A percentile compares a stretch with the other conserved stretches of the same genome.
Conservation (phyloP, 202 grass and related monocot species). For the Cymbopogon flexuosus region DNA sequence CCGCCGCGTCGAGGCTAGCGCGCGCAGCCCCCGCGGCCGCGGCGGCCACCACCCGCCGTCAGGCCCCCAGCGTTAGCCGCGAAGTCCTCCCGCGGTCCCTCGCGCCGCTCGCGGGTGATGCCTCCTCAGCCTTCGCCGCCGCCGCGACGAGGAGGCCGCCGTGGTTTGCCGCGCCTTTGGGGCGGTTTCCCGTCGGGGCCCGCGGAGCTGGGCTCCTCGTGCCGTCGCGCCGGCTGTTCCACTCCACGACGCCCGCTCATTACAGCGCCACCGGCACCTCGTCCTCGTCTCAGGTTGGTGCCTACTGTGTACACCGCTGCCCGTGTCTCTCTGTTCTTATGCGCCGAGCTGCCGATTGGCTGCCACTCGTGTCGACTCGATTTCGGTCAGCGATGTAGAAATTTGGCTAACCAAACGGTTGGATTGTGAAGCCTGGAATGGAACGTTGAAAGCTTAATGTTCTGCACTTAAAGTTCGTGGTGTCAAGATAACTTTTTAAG, state of each 20-base stretch:
- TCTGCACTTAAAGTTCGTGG: neutral
- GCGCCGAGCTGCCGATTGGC: neutral
- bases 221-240: conserved; percentile 41
- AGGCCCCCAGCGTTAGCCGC: neutral
- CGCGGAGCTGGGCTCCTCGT: conserved; percentile 3
- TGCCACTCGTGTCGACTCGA: neutral
- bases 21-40: conserved; percentile 24
- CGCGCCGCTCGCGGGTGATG: conserved; percentile 20
- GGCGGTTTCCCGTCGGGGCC: neutral
- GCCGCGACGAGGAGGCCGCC: neutral
- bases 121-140: neutral
- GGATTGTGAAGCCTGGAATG: neutral
- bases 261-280: conserved; percentile 31
- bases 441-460: neutral
- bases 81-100: conserved; percentile 17
- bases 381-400: neutral
- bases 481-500: neutral
- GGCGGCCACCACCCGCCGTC: conserved; percentile 5
- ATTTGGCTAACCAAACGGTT: neutral
- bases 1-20: conserved; percentile 43
- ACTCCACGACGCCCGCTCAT: conserved; percentile 31
- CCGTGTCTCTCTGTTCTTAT: neutral
- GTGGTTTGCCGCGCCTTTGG: conserved; percentile 22
- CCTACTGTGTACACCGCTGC: neutral
- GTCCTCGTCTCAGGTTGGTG: conserved; percentile 38